Evolutionary conservation across 768 basidiomycete genomes (phyloP).

Genomic region (Hypsizygus marmoreus): DNA sequence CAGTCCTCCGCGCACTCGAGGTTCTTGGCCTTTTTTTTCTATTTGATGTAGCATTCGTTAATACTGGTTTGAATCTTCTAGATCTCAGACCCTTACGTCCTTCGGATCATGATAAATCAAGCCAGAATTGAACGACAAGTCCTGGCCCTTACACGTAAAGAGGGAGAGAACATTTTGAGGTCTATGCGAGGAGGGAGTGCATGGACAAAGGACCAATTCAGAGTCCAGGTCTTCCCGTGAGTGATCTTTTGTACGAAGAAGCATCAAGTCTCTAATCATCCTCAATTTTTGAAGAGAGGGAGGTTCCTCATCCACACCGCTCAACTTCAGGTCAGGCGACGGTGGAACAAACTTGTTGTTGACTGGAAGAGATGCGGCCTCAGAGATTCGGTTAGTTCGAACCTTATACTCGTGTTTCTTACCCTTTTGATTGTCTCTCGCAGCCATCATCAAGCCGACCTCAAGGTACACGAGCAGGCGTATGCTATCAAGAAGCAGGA

Average conservation of each 20-base stretch:
- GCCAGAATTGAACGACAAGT: slow-evolving; percentile 70
- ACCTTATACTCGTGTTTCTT: not conserved
- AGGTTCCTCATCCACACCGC: slow-evolving; percentile 55
- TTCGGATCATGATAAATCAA: slow-evolving; percentile 80
- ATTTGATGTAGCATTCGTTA: slow-evolving; percentile 2
- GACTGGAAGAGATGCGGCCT: slow-evolving; percentile 49
- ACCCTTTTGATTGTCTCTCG: not conserved
- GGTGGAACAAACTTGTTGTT: slow-evolving; percentile 52
- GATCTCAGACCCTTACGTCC: slow-evolving; percentile 74
- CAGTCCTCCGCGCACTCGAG: slow-evolving; percentile 80
- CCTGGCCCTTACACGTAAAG: slow-evolving; percentile 61
- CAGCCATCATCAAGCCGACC: slow-evolving; percentile 50
- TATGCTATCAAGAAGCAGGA: slow-evolving; percentile 32
- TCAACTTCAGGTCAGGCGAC: slow-evolving; percentile 26
- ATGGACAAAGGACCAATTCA: slow-evolving; percentile 65
- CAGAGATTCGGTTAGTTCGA: slow-evolving; percentile 47
- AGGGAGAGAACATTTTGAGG: slow-evolving; percentile 58
- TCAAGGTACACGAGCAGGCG: slow-evolving; percentile 39
- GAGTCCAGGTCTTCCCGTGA: slow-evolving; percentile 66
- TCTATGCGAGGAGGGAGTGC: slow-evolving; percentile 55
- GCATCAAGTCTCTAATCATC: not conserved
- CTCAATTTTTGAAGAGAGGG: slow-evolving; percentile 60
- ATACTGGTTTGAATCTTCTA: slow-evolving; percentile 35
- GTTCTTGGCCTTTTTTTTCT: slow-evolving; percentile 43
- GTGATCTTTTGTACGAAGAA: slow-evolving; percentile 22